phyloP scores from a whole-genome alignment of 768 basidiomycete species.

The Atractiella rhizophila region DNA sequence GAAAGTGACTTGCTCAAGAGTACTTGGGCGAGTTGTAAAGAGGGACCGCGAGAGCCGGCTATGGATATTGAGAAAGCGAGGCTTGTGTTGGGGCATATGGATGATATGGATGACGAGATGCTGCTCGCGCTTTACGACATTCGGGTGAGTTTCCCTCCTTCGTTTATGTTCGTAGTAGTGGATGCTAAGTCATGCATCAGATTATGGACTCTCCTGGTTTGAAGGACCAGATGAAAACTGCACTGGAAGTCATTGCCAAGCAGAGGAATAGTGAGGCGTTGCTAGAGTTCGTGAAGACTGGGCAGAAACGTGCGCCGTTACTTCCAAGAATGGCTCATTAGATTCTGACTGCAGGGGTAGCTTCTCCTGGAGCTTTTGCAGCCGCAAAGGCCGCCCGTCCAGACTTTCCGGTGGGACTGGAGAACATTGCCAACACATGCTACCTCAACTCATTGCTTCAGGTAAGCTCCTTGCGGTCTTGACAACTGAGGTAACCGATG shows the following conservation, averaged over 20 bases:
- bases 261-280: conserved; percentile 45
- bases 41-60: neutral
- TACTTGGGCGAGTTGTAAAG: neutral
- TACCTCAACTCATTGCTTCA: conserved; percentile 90
- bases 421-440: conserved; percentile 75
- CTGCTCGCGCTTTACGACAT: conserved; percentile 44
- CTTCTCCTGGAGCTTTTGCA: neutral
- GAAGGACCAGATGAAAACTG: conserved; percentile 31
- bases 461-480: conserved; percentile 25
- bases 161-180: neutral
- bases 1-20: conserved; percentile 1
- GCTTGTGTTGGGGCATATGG: conserved; percentile 30
- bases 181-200: neutral
- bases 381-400: conserved; percentile 4
- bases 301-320: conserved; percentile 44
- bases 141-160: conserved; percentile 29
- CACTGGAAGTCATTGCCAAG: conserved; percentile 33
- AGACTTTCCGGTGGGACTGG: conserved; percentile 59
- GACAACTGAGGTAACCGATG: neutral
- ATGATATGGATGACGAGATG: conserved; percentile 52
- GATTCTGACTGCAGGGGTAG: neutral
- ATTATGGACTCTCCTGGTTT: conserved; percentile 2
- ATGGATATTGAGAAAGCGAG: conserved; percentile 5
- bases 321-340: neutral
- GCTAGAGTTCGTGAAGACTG: conserved; percentile 37